Evolutionary conservation across 192 early-diverging fungal genomes (phyloP).

Genomic region (Coemansia sp.): DNA sequence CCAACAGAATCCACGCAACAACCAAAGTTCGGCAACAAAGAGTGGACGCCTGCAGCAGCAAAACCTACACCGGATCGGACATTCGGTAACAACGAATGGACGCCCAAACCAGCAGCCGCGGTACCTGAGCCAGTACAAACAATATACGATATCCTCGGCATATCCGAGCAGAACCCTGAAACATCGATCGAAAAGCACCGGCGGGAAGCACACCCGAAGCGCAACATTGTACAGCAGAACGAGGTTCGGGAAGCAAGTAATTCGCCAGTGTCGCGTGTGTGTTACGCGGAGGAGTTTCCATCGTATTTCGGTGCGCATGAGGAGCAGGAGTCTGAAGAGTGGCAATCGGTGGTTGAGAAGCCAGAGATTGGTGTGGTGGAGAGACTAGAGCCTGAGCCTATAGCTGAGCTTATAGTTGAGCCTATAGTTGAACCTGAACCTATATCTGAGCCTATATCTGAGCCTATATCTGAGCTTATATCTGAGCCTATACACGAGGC

Average conservation of each 20-base stretch:
- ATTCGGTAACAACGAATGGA: conserved; percentile 35
- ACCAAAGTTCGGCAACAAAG: neutral
- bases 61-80: neutral
- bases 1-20: neutral
- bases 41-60: neutral
- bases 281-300: conserved; percentile 22
- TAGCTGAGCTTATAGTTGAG: neutral
- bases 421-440: neutral
- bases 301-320: conserved; percentile 7
- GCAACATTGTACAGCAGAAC: neutral
- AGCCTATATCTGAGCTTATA: no score
- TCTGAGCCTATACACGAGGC: no score
- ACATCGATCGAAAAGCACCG: neutral
- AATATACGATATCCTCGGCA: conserved; percentile 44
- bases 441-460: no score
- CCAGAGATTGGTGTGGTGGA: neutral
- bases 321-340: neutral
- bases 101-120: neutral
- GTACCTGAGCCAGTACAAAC: conserved; percentile 9
- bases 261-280: conserved; percentile 19
- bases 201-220: neutral
- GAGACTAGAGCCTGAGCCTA: neutral
- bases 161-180: conserved; percentile 18
- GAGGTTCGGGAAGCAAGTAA: conserved; percentile 1
- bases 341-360: neutral